Conservation (phyloP, 2,329 filamentous ascomycete species). For the Penicillium sp. region DNA sequence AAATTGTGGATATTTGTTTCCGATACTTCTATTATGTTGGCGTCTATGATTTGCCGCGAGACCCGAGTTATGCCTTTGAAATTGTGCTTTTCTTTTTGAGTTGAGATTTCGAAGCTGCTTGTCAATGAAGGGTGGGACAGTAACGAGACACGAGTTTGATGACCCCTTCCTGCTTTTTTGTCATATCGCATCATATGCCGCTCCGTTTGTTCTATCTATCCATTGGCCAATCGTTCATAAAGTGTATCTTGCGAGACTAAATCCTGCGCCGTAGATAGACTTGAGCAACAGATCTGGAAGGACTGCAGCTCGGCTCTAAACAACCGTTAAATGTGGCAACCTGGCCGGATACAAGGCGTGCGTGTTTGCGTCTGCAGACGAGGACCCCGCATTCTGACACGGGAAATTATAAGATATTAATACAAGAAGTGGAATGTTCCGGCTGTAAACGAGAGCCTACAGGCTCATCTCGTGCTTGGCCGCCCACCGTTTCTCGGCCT, state of each 20-base stretch:
- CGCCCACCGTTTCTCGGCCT: constrained; percentile 56
- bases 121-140: constrained; percentile 11
- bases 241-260: constrained; percentile 2
- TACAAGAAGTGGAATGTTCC: constrained; percentile 14
- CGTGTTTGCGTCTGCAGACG: background rate
- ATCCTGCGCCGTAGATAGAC: background rate
- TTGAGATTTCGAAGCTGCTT: constrained; percentile 12
- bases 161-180: constrained; percentile 10
- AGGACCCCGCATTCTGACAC: background rate
- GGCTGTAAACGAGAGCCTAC: constrained; percentile 3
- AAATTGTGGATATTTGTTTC: background rate
- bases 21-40: background rate
- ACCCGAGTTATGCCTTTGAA: background rate
- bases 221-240: constrained; percentile 1
- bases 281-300: too few relatives aligned
- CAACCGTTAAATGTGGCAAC: background rate
- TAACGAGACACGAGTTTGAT: constrained; percentile 25
- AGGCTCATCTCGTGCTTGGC: constrained; percentile 26
- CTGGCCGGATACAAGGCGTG: background rate
- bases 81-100: constrained; percentile 5
- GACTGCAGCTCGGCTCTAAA: background rate
- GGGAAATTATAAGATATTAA: constrained; percentile 11
- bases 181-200: constrained; percentile 8
- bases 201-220: constrained; percentile 7
- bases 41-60: background rate